Conservation (phyloP, 371 early-diverging fungal species). For the Apophysomyces trapeziformis region DNA sequence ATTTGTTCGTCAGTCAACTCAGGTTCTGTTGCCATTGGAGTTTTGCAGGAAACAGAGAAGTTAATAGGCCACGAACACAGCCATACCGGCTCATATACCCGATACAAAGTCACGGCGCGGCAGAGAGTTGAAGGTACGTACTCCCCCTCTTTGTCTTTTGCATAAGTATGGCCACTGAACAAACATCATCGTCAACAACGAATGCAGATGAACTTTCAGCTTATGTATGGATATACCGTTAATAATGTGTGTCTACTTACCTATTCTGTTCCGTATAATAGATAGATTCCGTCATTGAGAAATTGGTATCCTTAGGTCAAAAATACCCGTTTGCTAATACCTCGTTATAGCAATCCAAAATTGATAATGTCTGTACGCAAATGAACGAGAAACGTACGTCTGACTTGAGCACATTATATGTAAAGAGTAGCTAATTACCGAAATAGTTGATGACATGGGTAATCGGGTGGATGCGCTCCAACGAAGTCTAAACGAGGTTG, state of each 20-base stretch:
- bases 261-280: not conserved
- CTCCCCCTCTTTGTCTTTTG: no score
- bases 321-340: not conserved
- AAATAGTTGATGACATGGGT: not conserved
- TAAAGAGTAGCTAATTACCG: not conserved
- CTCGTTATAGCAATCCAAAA: not conserved
- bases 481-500: not conserved
- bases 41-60: not conserved
- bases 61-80: no score
- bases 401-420: not conserved
- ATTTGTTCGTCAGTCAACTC: constrained; percentile 67
- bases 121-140: no score
- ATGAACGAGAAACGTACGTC: constrained; percentile 2
- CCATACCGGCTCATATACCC: no score
- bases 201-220: not conserved
- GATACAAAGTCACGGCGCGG: no score
- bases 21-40: constrained; percentile 23
- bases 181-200: not conserved
- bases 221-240: not conserved
- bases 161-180: not conserved
- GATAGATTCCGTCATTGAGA: not conserved
- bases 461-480: not conserved
- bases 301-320: not conserved
- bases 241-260: not conserved
- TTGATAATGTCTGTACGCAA: not conserved